A percentile compares a stretch with the other conserved stretches of the same genome.
Conservation (phyloP, 2,329 filamentous ascomycete genomes). For the Hawksworthiomyces lignivorus region DNA sequence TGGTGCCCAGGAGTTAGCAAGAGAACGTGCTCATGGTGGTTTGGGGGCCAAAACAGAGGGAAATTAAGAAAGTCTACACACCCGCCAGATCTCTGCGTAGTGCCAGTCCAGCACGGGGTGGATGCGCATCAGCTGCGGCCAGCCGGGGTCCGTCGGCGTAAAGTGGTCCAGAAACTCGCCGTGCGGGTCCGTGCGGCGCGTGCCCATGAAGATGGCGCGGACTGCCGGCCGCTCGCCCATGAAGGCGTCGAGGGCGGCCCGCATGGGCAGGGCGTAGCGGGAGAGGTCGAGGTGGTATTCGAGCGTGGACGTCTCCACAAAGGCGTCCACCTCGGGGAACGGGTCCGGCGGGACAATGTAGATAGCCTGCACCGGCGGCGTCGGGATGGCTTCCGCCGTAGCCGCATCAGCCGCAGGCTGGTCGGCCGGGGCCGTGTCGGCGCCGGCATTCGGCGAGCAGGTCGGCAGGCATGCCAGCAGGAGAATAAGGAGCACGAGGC, state of each 20-base stretch:
- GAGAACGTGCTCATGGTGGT: neutral
- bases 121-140: conserved; percentile 87
- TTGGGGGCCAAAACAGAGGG: neutral
- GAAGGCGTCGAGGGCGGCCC: conserved; percentile 71
- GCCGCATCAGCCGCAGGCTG: neutral
- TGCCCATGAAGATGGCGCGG: conserved; percentile 78
- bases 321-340: conserved; percentile 78
- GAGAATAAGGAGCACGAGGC: conserved; percentile 81
- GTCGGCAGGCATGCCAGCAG: conserved; percentile 60
- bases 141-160: conserved; percentile 78
- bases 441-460: conserved; percentile 10
- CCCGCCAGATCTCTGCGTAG: conserved; percentile 89
- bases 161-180: conserved; percentile 73
- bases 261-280: conserved; percentile 73
- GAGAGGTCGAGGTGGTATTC: conserved; percentile 69
- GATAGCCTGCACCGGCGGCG: conserved; percentile 64
- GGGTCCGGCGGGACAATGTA: conserved; percentile 83
- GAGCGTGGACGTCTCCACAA: conserved; percentile 59
- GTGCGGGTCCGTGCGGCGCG: conserved; percentile 85
- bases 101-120: conserved; percentile 98
- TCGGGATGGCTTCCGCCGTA: conserved; percentile 22
- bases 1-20: conserved; percentile 23
- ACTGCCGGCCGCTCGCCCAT: conserved; percentile 56
- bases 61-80: conserved; percentile 34
- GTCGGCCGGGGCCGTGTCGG: conserved; percentile 9